These are phyloP conservation scores for Kingdonia uniflora DNA, from an alignment of 164 flowering plant species.

Conservation along the genomic window DNA sequence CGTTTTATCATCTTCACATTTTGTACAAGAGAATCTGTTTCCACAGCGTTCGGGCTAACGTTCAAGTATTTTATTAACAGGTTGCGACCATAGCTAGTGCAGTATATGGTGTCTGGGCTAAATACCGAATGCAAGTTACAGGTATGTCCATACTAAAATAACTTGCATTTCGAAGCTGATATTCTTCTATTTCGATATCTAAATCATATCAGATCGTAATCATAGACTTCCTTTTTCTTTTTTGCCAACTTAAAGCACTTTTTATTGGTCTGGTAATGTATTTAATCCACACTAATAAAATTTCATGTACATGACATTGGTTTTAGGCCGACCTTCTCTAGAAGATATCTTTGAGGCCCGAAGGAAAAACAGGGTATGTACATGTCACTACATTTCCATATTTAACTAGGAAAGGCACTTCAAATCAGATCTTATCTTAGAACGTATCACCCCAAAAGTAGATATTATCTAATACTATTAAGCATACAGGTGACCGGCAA, in stretches of 20 bases:
- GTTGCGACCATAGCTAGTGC: slow-evolving; percentile 17
- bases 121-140: slow-evolving; percentile 23
- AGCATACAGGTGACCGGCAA: no score
- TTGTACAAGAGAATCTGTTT: neutral
- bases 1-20: neutral
- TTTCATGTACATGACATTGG: no score
- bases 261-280: no score
- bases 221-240: no score
- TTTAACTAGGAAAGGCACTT: no score
- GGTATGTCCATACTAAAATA: slow-evolving; percentile 7
- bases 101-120: slow-evolving; percentile 24
- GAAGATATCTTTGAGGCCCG: slow-evolving; percentile 18
- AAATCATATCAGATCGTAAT: no score
- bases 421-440: no score
- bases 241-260: no score
- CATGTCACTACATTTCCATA: neutral
- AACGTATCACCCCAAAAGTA: no score
- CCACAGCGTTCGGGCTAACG: no score
- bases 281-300: no score
- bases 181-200: neutral
- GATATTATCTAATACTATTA: no score
- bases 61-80: slow-evolving; percentile 6
- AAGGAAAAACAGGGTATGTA: slow-evolving; percentile 20
- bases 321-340: slow-evolving; percentile 24
- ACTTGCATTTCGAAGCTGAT: neutral